A percentile compares a stretch with the other conserved stretches of the same genome.
Conservation (phyloP, 2,329 filamentous ascomycete genomes). For the Sclerotinia sclerotiorum region DNA sequence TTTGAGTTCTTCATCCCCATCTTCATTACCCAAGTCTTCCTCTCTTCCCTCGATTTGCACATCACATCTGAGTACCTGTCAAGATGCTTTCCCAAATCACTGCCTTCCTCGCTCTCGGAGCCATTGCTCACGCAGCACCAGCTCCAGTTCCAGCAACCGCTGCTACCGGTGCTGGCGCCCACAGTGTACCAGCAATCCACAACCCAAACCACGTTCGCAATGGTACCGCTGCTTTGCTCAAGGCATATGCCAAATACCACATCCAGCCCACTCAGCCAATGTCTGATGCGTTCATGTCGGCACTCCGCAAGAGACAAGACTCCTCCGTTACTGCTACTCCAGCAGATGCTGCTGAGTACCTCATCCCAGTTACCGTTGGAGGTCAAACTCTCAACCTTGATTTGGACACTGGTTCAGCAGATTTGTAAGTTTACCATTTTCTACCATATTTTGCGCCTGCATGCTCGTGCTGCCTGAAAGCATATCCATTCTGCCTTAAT, state of each 20-base stretch:
- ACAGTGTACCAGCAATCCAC: slow-evolving; percentile 36
- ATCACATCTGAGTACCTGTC: slow-evolving; percentile 7
- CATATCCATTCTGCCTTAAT: background rate
- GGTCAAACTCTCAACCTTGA: slow-evolving; percentile 39
- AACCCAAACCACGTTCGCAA: slow-evolving; percentile 37
- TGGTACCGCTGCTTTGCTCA: slow-evolving; percentile 38
- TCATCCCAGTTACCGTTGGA: slow-evolving; percentile 35
- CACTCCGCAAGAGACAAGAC: slow-evolving; percentile 38
- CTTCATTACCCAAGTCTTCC: slow-evolving; percentile 19
- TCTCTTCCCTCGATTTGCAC: slow-evolving; percentile 22
- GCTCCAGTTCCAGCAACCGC: background rate
- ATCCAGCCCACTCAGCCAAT: slow-evolving; percentile 35
- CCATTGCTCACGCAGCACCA: slow-evolving; percentile 32
- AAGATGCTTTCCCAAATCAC: slow-evolving; percentile 36
- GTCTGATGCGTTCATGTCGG: slow-evolving; percentile 31
- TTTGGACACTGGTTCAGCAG: slow-evolving; percentile 39
- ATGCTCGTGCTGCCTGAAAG: background rate
- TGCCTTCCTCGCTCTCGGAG: slow-evolving; percentile 34
- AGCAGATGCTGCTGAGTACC: slow-evolving; percentile 34
- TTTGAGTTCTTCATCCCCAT: slow-evolving; percentile 24
- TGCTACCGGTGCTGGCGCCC: slow-evolving; percentile 18
- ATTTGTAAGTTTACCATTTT: slow-evolving; percentile 36
- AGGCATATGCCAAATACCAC: slow-evolving; percentile 39
- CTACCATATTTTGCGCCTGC: background rate
- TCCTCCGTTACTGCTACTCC: slow-evolving; percentile 32